Base-by-base conservation (phyloP, 306 rosid genomes). In the Pyrus communis region DNA sequence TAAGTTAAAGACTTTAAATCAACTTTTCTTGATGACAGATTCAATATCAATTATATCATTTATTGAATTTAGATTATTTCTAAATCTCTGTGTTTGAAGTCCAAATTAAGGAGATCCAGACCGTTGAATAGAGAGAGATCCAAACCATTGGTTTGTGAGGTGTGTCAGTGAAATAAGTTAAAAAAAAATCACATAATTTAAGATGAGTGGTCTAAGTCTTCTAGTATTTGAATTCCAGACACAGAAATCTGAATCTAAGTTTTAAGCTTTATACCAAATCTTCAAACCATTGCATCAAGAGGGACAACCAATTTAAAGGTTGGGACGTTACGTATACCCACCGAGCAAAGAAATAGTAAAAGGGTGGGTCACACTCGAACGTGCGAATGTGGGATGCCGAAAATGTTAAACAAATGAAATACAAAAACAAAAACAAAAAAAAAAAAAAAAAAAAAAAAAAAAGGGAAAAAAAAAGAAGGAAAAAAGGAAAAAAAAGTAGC, bases 151-250 rank as follows among this genome's bases (percentile, higher is more conserved):
- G 1, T 35, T 35, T 35, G 9, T 7, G 9, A 38, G 2, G 2
- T 7, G 42, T 0, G 2, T 0, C 2, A 38, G 0, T 38, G 9
- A 7, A 0, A 38, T 38, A 7, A 0, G 2, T 7, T 7, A 7
- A 38, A 35, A 35, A 35, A 35, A 38, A 38, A 38, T 0, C 9
- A 9, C 8, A 7, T 38, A 38, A 38, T 38, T 35, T 38, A 38
- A 38, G 2, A 7, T 1, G 0, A 38, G 2, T 38, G 0, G 2
- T 38, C 0, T 38, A 1, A 7, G 8, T 7, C 2, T 38, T 38
- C 2, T 38, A 38, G 0, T 38, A 0, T 38, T 38, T 38, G 0
- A 38, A 0, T 0, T 35, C 2, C 40, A 0, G 1, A 1, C 40
- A 35, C 2, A 35, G 0, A 38, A 0, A 38, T 38, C 9, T 38